phyloP scores from a whole-genome alignment of 2,329 filamentous ascomycete species.

The Epicoccum nigrum region DNA sequence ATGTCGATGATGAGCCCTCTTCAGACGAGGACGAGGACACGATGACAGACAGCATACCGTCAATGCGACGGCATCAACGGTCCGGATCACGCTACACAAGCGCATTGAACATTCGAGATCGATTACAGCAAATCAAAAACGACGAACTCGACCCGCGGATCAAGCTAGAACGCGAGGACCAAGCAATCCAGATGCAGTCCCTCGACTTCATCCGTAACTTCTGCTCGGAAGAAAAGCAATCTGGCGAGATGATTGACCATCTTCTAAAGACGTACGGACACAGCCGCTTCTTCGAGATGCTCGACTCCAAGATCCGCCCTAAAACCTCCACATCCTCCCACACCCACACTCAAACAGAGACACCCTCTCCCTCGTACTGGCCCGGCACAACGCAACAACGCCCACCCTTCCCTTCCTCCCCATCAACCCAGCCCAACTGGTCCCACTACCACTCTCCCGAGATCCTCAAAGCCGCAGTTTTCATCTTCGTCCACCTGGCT shows the following conservation, averaged over 20 bases:
- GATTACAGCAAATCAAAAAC: conserved; percentile 59
- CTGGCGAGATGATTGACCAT: conserved; percentile 79
- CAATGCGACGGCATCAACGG: conserved; percentile 47
- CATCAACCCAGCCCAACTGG: conserved; percentile 52
- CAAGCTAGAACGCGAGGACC: conserved; percentile 75
- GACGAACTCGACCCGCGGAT: conserved; percentile 71
- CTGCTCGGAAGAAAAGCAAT: conserved; percentile 67
- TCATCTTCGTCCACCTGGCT: conserved; percentile 85
- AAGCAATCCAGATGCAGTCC: conserved; percentile 88
- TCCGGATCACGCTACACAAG: conserved; percentile 45
- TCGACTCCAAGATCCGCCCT: conserved; percentile 77
- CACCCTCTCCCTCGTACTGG: conserved; percentile 38
- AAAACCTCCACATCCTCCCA: conserved; percentile 22
- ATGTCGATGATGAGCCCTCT: conserved; percentile 46
- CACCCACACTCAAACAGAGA: conserved; percentile 14
- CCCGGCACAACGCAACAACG: conserved; percentile 68
- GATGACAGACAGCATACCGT: conserved; percentile 53
- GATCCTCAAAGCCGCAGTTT: conserved; percentile 78
- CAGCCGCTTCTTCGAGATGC: conserved; percentile 78
- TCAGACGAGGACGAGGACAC: conserved; percentile 55
- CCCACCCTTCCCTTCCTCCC: conserved; percentile 18
- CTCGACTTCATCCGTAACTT: conserved; percentile 90
- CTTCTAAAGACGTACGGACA: conserved; percentile 78
- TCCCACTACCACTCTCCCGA: conserved; percentile 53
- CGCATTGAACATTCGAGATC: conserved; percentile 45